A percentile compares a stretch with the other conserved stretches of the same genome.
These are phyloP conservation scores for Catenaria anguillulae DNA, from an alignment of 371 early-diverging fungal genomes.

Conservation along the genomic window DNA sequence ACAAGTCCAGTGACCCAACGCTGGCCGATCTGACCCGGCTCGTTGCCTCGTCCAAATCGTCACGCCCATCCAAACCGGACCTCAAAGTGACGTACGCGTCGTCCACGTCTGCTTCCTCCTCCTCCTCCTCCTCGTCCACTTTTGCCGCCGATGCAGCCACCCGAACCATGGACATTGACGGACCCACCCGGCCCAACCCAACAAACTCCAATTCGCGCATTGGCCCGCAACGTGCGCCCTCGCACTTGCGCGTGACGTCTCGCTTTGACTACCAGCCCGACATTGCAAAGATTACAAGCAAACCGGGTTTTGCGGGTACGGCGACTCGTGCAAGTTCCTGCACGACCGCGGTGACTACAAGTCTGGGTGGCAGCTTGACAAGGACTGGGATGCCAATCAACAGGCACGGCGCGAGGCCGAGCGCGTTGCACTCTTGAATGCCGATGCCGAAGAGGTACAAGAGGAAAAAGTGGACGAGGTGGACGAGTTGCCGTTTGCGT, in stretches of 20 bases:
- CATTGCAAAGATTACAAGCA: constrained; percentile 97
- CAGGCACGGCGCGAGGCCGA: constrained; percentile 35
- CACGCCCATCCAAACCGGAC: background rate
- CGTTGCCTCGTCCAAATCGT: background rate
- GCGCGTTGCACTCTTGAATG: constrained; percentile 23
- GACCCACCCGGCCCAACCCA: background rate
- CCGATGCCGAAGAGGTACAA: constrained; percentile 32
- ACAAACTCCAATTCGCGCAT: background rate
- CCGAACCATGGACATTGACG: background rate
- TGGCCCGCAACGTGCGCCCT: constrained; percentile 70
- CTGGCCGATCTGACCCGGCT: background rate
- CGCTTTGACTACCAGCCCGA: constrained; percentile 95
- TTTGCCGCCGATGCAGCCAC: background rate
- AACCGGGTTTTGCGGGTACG: constrained; percentile 79
- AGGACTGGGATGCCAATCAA: constrained; percentile 83
- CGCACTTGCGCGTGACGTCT: constrained; percentile 69
- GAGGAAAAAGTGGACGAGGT: constrained; percentile 38
- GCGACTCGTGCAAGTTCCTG: constrained; percentile 91
- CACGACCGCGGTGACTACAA: constrained; percentile 96
- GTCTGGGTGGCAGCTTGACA: constrained; percentile 85
- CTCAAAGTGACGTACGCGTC: background rate
- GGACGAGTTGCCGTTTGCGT: constrained; percentile 73
- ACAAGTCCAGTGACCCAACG: background rate
- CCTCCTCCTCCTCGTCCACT: background rate
- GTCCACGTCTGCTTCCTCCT: background rate